These are phyloP conservation scores for Cornus kousa DNA, from an alignment of 148 eudicot species.

Conservation along the genomic window DNA sequence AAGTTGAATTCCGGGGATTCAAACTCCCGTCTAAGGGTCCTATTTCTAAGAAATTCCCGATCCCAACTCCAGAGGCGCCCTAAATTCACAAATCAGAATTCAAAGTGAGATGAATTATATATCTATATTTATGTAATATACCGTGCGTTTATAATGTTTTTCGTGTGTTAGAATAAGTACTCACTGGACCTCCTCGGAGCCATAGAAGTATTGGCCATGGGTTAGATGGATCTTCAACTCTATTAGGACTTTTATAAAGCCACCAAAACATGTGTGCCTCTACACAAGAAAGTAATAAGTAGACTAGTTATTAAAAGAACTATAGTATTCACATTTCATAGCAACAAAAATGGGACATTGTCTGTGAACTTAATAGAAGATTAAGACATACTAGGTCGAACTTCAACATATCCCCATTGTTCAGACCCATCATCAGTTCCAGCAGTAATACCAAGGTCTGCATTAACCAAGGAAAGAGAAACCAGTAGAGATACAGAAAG, in stretches of 20 bases:
- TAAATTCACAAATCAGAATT: background rate
- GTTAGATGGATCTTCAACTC: slow-evolving; percentile 16
- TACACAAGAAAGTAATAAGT: background rate
- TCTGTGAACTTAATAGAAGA: background rate
- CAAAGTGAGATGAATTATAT: background rate
- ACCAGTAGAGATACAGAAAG: background rate
- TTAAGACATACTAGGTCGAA: slow-evolving; percentile 14
- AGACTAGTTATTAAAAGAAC: no score
- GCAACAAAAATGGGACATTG: no score
- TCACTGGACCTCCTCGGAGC: slow-evolving; percentile 25
- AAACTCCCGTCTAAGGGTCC: slow-evolving; percentile 17
- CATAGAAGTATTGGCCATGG: slow-evolving; percentile 21
- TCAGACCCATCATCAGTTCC: slow-evolving; percentile 16
- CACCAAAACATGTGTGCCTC: slow-evolving; percentile 24
- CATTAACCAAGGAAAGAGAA: background rate
- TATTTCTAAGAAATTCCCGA: slow-evolving; percentile 16
- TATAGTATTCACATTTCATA: no score
- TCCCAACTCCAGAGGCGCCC: slow-evolving; percentile 14
- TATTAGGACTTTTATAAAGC: slow-evolving; percentile 13
- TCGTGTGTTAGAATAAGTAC: background rate
- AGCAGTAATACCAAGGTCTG: background rate
- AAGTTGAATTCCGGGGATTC: slow-evolving; percentile 15
- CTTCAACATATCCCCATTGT: slow-evolving; percentile 23
- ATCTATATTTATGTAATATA: background rate
- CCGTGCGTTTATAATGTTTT: background rate